Percentiles rank a stretch among this genome's conserved stretches.
Conservation (phyloP, 345 rosid species). For the Aquilaria malaccensis region DNA sequence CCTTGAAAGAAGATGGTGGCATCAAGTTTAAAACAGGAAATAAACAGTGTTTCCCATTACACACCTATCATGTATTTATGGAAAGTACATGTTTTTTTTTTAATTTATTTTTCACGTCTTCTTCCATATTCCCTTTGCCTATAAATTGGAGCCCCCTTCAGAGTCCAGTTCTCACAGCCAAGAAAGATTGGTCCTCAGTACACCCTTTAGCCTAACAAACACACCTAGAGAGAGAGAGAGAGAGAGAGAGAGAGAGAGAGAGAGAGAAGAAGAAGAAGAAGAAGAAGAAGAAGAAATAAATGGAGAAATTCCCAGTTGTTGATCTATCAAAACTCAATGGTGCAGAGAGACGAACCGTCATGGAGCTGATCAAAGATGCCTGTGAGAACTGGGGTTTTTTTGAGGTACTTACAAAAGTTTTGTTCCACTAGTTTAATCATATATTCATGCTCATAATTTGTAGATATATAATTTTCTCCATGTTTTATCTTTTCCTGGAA, state of each 20-base stretch:
- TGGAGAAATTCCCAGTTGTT: constrained; percentile 52
- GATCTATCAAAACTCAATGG: constrained; percentile 52
- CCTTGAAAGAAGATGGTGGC: too few species aligned
- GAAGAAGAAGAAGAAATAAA: constrained; percentile 16
- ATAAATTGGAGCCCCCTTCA: constrained; percentile 29
- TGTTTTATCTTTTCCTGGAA: neutral
- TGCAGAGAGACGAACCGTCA: constrained; percentile 40
- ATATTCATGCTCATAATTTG: neutral
- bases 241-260: constrained; percentile 7
- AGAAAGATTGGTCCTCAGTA: constrained; percentile 1
- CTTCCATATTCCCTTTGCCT: constrained; percentile 13
- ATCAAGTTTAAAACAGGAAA: too few species aligned
- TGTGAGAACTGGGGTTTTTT: constrained; percentile 76
- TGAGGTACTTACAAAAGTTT: constrained; percentile 31
- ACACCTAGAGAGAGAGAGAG: constrained; percentile 3
- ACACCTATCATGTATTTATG: too few species aligned
- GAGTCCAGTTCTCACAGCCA: constrained; percentile 13
- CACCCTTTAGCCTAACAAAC: too few species aligned
- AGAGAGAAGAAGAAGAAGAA: neutral
- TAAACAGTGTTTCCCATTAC: too few species aligned
- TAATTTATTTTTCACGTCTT: too few species aligned
- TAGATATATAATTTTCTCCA: neutral
- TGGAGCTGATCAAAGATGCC: constrained; percentile 51
- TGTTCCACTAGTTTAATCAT: too few species aligned
- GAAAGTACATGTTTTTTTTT: too few species aligned